A percentile compares a stretch with the other conserved stretches of the same genome.
These are phyloP conservation scores for Blastobotrys robertii DNA, from an alignment of 805 yeast species.

Conservation along the genomic window DNA sequence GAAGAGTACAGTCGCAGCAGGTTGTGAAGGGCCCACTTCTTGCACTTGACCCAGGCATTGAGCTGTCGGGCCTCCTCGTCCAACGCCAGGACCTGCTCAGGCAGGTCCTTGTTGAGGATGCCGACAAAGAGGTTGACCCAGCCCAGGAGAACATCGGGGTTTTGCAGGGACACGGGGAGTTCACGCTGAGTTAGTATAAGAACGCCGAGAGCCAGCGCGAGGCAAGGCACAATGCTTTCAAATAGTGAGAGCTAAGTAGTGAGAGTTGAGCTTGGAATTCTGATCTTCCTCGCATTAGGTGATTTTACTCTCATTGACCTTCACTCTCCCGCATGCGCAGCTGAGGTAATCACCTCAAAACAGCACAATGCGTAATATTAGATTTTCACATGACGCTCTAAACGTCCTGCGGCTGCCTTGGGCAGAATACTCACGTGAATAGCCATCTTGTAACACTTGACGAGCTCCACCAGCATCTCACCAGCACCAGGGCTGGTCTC, in stretches of 20 bases:
- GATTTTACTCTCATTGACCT: too few species aligned
- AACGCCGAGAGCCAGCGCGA: too few species aligned
- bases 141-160: constrained; percentile 37
- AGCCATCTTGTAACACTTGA: constrained; percentile 71
- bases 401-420: background rate
- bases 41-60: constrained; percentile 62
- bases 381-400: too few species aligned
- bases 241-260: too few species aligned
- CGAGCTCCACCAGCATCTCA: constrained; percentile 62
- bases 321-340: too few species aligned
- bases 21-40: constrained; percentile 85
- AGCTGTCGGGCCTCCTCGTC: constrained; percentile 43
- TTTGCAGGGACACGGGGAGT: constrained; percentile 57
- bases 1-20: constrained; percentile 60
- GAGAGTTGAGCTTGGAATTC: too few species aligned
- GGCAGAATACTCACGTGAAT: constrained; percentile 31
- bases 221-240: too few species aligned
- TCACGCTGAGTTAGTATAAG: constrained; percentile 39
- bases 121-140: constrained; percentile 77
- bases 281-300: too few species aligned
- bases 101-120: constrained; percentile 51
- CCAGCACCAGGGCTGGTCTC: constrained; percentile 40
- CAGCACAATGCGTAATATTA: background rate
- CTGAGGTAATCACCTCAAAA: background rate
- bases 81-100: constrained; percentile 40